These are phyloP conservation scores for Xylariaceae sp. DNA, from an alignment of 2,329 filamentous ascomycete genomes.

Conservation along the genomic window DNA sequence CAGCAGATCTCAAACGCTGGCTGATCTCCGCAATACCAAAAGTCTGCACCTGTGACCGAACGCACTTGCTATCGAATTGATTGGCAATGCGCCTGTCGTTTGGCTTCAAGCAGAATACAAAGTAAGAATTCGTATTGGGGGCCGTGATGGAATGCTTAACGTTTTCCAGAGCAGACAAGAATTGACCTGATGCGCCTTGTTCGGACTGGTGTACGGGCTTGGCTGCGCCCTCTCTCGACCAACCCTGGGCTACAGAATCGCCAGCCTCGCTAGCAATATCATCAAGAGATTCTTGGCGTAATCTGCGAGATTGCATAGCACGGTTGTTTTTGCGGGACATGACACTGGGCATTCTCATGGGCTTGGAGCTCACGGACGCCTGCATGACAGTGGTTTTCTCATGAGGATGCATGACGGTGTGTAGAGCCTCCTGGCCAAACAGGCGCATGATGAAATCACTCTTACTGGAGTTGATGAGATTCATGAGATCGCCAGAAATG, in stretches of 20 bases:
- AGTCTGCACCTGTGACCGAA: constrained; percentile 87
- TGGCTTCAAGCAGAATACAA: constrained; percentile 94
- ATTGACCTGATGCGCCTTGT: constrained; percentile 89
- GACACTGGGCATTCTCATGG: constrained; percentile 85
- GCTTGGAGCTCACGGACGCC: constrained; percentile 92
- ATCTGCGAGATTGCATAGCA: constrained; percentile 33
- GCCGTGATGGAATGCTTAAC: constrained; percentile 81
- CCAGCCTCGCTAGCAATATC: constrained; percentile 48
- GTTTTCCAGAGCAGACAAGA: constrained; percentile 81
- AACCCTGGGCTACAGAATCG: constrained; percentile 30
- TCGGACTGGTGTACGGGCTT: constrained; percentile 49
- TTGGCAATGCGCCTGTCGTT: constrained; percentile 97
- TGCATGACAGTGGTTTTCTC: constrained; percentile 90
- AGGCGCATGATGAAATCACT: constrained; percentile 84
- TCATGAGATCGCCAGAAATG: constrained; percentile 92
- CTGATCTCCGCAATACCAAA: constrained; percentile 97
- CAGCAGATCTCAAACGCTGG: constrained; percentile 82
- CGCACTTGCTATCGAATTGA: constrained; percentile 98
- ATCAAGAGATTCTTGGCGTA: constrained; percentile 40
- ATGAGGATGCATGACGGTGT: constrained; percentile 87
- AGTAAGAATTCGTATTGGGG: constrained; percentile 85
- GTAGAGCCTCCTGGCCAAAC: constrained; percentile 92
- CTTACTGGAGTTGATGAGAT: constrained; percentile 81
- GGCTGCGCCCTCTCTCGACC: constrained; percentile 28
- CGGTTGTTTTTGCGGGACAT: constrained; percentile 67